A percentile compares a stretch with the other conserved stretches of the same genome.
These are phyloP conservation scores for Astrothelium macrocarpum DNA, from an alignment of 495 filamentous ascomycete species.

Conservation along the genomic window DNA sequence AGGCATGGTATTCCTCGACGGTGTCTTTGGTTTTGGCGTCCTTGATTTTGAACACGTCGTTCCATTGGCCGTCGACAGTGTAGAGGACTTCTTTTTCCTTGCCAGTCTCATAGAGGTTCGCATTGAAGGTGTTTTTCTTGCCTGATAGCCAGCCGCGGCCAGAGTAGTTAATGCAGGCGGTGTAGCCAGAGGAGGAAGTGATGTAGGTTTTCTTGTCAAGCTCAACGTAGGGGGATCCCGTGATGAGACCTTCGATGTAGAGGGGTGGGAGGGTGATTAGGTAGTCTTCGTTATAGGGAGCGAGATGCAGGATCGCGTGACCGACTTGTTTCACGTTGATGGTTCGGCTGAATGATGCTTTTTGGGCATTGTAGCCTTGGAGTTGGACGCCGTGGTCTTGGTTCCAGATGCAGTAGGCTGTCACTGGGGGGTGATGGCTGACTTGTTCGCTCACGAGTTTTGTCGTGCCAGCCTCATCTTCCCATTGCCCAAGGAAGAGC, in stretches of 20 bases:
- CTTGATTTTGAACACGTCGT: conserved; percentile 68
- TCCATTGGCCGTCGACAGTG: conserved; percentile 87
- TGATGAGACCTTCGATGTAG: conserved; percentile 90
- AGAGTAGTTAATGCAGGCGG: conserved; percentile 85
- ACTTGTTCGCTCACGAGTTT: conserved; percentile 67
- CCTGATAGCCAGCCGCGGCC: conserved; percentile 90
- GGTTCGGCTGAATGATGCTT: conserved; percentile 83
- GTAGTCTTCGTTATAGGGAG: conserved; percentile 61
- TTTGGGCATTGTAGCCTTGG: conserved; percentile 96
- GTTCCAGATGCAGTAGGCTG: conserved; percentile 88
- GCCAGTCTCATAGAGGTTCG: conserved; percentile 63
- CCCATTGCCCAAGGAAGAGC: conserved; percentile 82
- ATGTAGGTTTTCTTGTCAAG: conserved; percentile 77
- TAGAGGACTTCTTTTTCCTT: conserved; percentile 67
- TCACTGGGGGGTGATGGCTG: conserved; percentile 93
- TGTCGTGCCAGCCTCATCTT: conserved; percentile 58
- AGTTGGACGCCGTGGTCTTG: conserved; percentile 71
- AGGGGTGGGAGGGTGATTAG: conserved; percentile 87
- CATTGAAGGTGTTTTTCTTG: conserved; percentile 88
- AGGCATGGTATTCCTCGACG: conserved; percentile 61
- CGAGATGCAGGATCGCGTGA: conserved; percentile 75
- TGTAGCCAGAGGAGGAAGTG: conserved; percentile 72
- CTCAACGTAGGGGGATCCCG: conserved; percentile 83
- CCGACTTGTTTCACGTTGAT: conserved; percentile 96
- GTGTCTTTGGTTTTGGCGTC: conserved; percentile 59